Evolutionary conservation across 2,329 filamentous ascomycete species (phyloP).

Genomic region (Colletotrichum brevisporum): DNA sequence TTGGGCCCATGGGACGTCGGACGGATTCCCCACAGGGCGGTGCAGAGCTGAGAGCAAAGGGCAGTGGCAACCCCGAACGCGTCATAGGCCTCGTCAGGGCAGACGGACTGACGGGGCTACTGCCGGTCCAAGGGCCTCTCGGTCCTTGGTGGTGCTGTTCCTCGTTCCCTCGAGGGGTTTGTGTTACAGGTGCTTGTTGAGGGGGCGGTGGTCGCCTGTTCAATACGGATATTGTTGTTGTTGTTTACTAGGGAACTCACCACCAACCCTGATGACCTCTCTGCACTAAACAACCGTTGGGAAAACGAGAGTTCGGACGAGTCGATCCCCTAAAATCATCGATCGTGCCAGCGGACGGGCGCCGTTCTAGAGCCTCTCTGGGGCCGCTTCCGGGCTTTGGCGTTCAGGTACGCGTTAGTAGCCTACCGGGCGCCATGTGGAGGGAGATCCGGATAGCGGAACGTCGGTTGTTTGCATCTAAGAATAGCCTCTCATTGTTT

Average conservation of each 20-base stretch:
- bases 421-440: conserved; percentile 16
- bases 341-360: conserved; percentile 7
- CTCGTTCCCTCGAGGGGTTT: neutral
- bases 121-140: neutral
- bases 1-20: neutral
- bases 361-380: neutral
- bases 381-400: neutral
- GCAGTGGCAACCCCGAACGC: conserved; percentile 33
- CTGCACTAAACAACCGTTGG: neutral
- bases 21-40: conserved; percentile 29
- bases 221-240: neutral
- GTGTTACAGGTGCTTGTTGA: too few species aligned
- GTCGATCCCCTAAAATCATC: conserved; percentile 6
- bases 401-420: neutral
- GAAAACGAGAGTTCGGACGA: conserved; percentile 22
- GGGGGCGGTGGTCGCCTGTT: too few species aligned
- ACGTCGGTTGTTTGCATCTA: conserved; percentile 4
- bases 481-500: conserved; percentile 15
- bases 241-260: neutral
- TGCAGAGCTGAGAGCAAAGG: conserved; percentile 16
- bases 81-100: conserved; percentile 39
- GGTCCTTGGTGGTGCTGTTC: neutral
- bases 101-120: conserved; percentile 22
- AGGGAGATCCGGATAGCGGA: neutral
- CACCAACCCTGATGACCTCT: neutral